Evolutionary conservation across 1,284 basidiomycete genomes (phyloP).

Genomic region (Inonotus hispidus): DNA sequence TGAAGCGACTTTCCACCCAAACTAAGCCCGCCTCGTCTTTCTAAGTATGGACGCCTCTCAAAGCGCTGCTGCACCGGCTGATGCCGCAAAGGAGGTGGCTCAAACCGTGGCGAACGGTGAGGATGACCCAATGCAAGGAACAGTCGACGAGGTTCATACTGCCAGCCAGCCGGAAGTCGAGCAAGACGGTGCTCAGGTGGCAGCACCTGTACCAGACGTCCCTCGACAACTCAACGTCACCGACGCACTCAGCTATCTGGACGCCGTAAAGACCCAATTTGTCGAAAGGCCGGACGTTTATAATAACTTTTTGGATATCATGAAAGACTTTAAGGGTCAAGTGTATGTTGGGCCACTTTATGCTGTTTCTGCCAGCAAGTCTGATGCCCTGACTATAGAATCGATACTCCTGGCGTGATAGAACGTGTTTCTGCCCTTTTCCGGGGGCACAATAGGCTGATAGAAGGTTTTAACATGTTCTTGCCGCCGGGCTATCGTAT

Average conservation of each 20-base stretch:
- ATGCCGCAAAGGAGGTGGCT: not conserved
- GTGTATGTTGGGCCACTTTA: slow-evolving; percentile 50
- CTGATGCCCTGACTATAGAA: slow-evolving; percentile 44
- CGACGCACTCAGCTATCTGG: slow-evolving; percentile 95
- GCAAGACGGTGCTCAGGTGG: not conserved
- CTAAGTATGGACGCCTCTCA: not conserved
- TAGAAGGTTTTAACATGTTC: slow-evolving; percentile 99
- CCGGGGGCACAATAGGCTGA: slow-evolving; percentile 88
- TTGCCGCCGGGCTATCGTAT: slow-evolving; percentile 96
- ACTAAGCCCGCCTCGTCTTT: not conserved
- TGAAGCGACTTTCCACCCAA: not conserved
- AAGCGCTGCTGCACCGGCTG: not conserved
- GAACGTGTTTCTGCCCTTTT: slow-evolving; percentile 95
- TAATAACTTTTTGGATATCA: slow-evolving; percentile 96
- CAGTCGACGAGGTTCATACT: not conserved
- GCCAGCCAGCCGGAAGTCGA: not conserved
- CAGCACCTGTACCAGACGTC: not conserved
- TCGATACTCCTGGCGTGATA: slow-evolving; percentile 98
- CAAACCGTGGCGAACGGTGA: not conserved
- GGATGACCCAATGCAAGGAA: not conserved
- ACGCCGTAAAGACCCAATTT: slow-evolving; percentile 95
- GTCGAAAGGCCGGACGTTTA: slow-evolving; percentile 92
- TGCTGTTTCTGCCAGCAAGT: not conserved
- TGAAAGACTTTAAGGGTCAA: slow-evolving; percentile 99
- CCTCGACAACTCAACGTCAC: slow-evolving; percentile 27